Evolutionary conservation across 2,329 filamentous ascomycete species (phyloP).

Genomic region (Conoideocrella luteorostrata): DNA sequence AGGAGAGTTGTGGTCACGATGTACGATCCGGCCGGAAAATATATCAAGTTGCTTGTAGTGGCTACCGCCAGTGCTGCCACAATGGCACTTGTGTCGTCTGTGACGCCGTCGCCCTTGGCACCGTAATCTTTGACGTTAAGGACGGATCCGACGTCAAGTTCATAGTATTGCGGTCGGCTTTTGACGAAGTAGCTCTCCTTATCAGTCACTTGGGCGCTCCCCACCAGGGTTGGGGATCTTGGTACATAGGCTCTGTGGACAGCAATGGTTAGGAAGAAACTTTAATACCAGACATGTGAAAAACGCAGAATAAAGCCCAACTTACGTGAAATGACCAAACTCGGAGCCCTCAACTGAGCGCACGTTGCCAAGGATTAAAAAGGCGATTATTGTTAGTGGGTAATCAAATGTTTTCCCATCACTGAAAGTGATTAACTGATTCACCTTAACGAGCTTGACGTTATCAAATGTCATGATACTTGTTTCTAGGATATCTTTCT

Average conservation of each 20-base stretch:
- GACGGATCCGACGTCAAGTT: not conserved
- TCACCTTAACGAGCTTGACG: not conserved
- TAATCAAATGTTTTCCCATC: not conserved
- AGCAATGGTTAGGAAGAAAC: not conserved
- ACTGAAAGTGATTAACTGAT: not conserved
- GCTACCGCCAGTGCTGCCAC: not conserved
- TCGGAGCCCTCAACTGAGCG: not conserved
- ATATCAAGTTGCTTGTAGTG: not conserved
- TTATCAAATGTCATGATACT: not conserved
- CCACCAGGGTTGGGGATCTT: not conserved
- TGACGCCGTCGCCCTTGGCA: conserved; percentile 15
- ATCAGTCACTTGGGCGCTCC: too few species aligned
- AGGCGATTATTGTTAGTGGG: not conserved
- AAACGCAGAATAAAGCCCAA: too few species aligned
- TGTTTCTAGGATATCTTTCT: not conserved
- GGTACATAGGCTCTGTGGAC: not conserved
- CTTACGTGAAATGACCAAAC: too few species aligned
- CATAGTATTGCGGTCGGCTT: not conserved
- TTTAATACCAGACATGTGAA: too few species aligned
- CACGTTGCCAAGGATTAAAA: not conserved
- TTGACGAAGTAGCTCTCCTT: not conserved
- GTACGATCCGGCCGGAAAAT: conserved; percentile 29
- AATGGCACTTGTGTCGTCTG: conserved; percentile 36
- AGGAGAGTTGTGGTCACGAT: conserved; percentile 26
- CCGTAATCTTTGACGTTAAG: conserved; percentile 3